A percentile compares a stretch with the other conserved stretches of the same genome.
Evolutionary conservation across 1,139 yeast species (phyloP).

Genomic region (Protomyces inouyei): DNA sequence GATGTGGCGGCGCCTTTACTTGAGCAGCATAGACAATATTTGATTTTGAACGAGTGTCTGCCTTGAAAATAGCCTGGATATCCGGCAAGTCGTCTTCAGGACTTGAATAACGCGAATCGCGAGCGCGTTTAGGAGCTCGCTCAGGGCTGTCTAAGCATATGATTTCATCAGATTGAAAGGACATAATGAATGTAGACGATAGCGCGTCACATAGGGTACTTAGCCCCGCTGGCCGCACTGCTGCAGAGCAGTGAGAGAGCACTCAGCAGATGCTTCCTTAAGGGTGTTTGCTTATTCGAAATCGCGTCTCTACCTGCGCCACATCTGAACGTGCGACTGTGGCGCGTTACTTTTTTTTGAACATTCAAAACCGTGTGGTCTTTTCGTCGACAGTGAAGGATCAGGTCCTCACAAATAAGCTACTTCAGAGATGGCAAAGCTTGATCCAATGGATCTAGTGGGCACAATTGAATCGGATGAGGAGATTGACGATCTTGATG

Average conservation of each 20-base stretch:
- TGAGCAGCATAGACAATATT: too few species aligned
- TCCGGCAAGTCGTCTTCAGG: background rate
- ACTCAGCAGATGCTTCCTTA: background rate
- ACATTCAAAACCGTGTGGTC: background rate
- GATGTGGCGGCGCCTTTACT: too few species aligned
- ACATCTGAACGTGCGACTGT: background rate
- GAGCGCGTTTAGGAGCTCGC: background rate
- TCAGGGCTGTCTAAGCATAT: background rate
- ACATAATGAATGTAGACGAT: background rate
- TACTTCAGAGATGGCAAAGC: background rate
- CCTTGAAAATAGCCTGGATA: background rate
- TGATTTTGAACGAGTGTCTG: background rate
- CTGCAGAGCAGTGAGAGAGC: background rate
- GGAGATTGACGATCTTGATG: constrained; percentile 18
- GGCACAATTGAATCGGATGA: constrained; percentile 26
- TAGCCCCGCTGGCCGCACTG: background rate
- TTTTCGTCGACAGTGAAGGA: too few species aligned
- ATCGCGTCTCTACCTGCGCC: background rate
- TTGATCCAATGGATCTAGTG: constrained; percentile 3
- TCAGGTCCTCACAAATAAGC: too few species aligned
- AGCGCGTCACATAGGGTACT: background rate
- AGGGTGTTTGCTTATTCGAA: background rate
- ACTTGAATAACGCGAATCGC: background rate
- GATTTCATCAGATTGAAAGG: background rate
- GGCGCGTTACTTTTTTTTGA: background rate